Conservation (phyloP, 1,284 basidiomycete species). For the Irpex sp. region DNA sequence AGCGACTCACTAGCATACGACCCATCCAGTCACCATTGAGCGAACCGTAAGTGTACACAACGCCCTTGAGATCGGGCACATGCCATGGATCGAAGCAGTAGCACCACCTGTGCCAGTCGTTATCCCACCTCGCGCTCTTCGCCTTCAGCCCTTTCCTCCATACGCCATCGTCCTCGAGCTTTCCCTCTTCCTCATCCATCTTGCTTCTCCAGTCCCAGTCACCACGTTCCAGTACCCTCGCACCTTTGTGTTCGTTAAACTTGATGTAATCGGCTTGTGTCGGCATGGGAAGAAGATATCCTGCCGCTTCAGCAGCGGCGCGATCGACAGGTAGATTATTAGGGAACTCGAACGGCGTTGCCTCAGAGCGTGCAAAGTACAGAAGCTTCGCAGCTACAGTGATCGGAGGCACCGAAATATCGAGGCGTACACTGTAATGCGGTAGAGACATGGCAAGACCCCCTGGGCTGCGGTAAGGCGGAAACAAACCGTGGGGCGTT, state of each 20-base stretch:
- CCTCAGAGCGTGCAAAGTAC: constrained; percentile 28
- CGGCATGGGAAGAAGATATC: constrained; percentile 26
- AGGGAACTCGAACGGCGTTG: constrained; percentile 41
- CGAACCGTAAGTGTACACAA: constrained; percentile 46
- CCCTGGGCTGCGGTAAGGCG: constrained; percentile 43
- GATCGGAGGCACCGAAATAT: constrained; percentile 45
- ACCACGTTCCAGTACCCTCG: constrained; percentile 26
- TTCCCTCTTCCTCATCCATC: constrained; percentile 23
- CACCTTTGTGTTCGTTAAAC: constrained; percentile 43
- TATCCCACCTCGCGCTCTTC: constrained; percentile 47
- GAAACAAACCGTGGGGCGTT: constrained; percentile 53
- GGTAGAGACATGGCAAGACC: constrained; percentile 22
- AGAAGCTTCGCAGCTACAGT: constrained; percentile 49
- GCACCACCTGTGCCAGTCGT: constrained; percentile 53
- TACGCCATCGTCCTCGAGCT: constrained; percentile 25
- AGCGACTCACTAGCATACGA: constrained; percentile 45
- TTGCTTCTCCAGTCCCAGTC: constrained; percentile 39
- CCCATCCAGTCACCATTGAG: constrained; percentile 59
- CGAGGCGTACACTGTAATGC: constrained; percentile 40
- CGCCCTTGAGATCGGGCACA: constrained; percentile 35
- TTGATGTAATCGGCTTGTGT: constrained; percentile 61
- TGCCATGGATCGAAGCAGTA: constrained; percentile 45
- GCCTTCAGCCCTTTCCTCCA: constrained; percentile 25
- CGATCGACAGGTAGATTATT: constrained; percentile 44
- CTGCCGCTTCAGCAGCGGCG: constrained; percentile 30